Percentiles rank a stretch among this genome's conserved stretches.
These are phyloP conservation scores for Cladorrhinum sp. DNA, from an alignment of 2,329 filamentous ascomycete species.

Conservation along the genomic window DNA sequence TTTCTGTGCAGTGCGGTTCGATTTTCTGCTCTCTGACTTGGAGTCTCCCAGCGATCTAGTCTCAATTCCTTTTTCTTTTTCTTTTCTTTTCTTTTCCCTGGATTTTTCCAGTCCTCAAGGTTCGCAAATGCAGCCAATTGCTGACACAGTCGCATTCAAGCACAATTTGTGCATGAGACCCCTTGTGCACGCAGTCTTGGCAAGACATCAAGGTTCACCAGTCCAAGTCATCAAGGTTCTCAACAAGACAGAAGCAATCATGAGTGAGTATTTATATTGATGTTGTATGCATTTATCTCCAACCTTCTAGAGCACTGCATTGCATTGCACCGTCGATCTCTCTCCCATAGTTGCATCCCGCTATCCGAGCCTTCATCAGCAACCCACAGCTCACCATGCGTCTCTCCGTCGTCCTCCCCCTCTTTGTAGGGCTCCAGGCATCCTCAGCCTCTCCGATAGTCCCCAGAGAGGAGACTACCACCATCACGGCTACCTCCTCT, in stretches of 20 bases:
- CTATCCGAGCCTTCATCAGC: background rate
- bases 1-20: too few relatives aligned
- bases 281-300: too few relatives aligned
- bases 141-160: background rate
- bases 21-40: too few relatives aligned
- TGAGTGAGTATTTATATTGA: background rate
- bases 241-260: background rate
- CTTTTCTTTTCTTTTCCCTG: too few relatives aligned
- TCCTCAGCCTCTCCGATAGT: background rate
- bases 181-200: background rate
- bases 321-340: background rate
- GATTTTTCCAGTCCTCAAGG: background rate
- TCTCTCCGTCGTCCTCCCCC: background rate
- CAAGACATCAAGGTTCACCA: background rate
- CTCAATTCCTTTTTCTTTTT: too few relatives aligned
- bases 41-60: too few relatives aligned
- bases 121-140: background rate
- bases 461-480: background rate
- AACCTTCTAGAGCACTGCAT: background rate
- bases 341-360: background rate
- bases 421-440: background rate
- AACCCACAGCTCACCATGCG: background rate
- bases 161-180: background rate
- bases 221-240: background rate
- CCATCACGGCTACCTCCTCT: background rate